Base-by-base conservation (phyloP, 208 protist species). In the Trypanosoma rangeli region DNA sequence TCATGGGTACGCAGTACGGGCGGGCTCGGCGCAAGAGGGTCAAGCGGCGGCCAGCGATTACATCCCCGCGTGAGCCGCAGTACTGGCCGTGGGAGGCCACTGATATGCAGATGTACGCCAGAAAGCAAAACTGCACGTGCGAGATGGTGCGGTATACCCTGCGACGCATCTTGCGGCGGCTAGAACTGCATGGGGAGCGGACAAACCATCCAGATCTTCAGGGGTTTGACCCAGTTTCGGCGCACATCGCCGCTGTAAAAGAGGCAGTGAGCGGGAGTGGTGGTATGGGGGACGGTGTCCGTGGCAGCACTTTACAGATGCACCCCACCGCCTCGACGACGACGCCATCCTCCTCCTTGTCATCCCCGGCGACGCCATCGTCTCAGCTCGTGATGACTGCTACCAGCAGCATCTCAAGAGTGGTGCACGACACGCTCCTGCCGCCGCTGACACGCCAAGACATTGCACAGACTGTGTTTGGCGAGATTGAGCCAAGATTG, bases 401-500 rank as follows among this genome's bases (percentile, higher is more conserved):
- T 7, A 10, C 44, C 13, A 26, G n/a, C 2, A 46, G 48, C 13
- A 29, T 56, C 55, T 0, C 16, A 18, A 55, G 24, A 28, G 15
- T 66, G 8, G 26, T 56, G 0, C 61, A 66, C 2, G 61, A 66
- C 3, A 44, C 48, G 31, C 15, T 57, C 4, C 39, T 66, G 18
- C 44, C 49, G 31, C 42, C 55, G 35, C 2, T 50, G 29, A 69
- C 64, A 35, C 28, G 26, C n/a, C 64, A 60, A 20, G 64, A 69
- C 48, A 60, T 69, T 48, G 64, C 31, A 15, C 31, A 74, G 64
- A 59, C 52, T 49, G 67, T 80, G 8, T 64, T 85, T 42, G 83
- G 83, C 16, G 76, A 85, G 39, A 63, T 87, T 50, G 75, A 82
- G 46, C 70, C 83, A 22, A 63, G 79, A 8, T 57, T 87, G 22